Conservation (phyloP, 2,329 filamentous ascomycete species). For the Arachnopeziza araneosa region DNA sequence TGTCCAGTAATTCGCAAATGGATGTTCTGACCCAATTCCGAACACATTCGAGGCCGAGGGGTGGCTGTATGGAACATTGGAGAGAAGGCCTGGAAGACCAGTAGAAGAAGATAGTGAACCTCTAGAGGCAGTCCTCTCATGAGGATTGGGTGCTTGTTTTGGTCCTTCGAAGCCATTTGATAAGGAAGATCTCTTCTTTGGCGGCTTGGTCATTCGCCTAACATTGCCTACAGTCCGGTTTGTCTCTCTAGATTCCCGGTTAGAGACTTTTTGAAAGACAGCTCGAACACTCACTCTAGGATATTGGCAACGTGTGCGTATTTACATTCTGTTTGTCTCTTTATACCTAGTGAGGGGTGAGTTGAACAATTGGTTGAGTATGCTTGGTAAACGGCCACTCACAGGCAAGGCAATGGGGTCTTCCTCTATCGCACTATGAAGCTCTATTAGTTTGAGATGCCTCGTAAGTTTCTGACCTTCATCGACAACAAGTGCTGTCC, state of each 20-base stretch:
- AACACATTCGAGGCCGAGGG: constrained; percentile 72
- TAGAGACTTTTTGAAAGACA: background rate
- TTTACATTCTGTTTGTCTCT: constrained; percentile 68
- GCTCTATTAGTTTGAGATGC: constrained; percentile 34
- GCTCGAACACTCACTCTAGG: constrained; percentile 54
- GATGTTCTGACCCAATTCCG: constrained; percentile 72
- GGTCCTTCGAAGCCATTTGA: constrained; percentile 20
- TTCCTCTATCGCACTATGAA: constrained; percentile 67
- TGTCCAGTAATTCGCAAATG: constrained; percentile 82
- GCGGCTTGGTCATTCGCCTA: constrained; percentile 51
- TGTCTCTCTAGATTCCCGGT: constrained; percentile 43
- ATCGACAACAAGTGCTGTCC: background rate
- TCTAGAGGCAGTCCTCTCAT: constrained; percentile 22
- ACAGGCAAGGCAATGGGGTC: constrained; percentile 64
- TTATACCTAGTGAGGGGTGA: constrained; percentile 49
- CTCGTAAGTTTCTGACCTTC: background rate
- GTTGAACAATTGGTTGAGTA: constrained; percentile 2
- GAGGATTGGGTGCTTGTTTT: constrained; percentile 18
- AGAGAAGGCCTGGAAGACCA: constrained; percentile 47
- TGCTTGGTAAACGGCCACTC: constrained; percentile 28
- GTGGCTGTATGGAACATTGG: constrained; percentile 66
- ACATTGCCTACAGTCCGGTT: constrained; percentile 47
- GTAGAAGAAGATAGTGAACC: constrained; percentile 36
- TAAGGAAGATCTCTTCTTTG: constrained; percentile 43
- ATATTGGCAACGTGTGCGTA: constrained; percentile 74